phyloP scores from a whole-genome alignment of 2,329 filamentous ascomycete genomes.

The Chrysosporium queenslandicum region DNA sequence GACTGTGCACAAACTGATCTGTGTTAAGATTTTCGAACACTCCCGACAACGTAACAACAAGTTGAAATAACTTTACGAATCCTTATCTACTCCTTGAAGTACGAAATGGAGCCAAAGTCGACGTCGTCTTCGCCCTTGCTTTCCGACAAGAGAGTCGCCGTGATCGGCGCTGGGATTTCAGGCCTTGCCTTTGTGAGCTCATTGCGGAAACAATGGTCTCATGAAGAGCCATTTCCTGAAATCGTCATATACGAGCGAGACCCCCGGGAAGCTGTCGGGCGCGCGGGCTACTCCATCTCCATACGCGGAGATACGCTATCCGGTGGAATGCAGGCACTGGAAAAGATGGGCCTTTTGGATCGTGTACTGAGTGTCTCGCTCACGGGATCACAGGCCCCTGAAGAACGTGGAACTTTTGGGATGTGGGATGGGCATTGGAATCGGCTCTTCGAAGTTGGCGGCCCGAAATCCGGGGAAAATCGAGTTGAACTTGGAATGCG shows the following conservation, averaged over 20 bases:
- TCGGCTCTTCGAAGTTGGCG: conserved; percentile 5
- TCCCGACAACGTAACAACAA: no score
- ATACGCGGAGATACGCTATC: conserved; percentile 20
- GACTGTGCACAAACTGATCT: no score
- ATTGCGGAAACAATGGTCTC: conserved; percentile 33
- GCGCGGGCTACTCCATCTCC: conserved; percentile 23
- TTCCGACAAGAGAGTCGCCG: conserved; percentile 33
- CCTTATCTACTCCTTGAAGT: no score
- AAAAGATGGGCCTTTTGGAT: conserved; percentile 22
- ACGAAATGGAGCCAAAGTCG: background rate
- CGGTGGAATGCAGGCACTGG: conserved; percentile 22
- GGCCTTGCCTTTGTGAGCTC: conserved; percentile 37
- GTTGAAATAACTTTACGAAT: no score
- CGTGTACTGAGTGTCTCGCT: conserved; percentile 16
- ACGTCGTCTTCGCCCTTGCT: background rate
- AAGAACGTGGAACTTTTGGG: conserved; percentile 9
- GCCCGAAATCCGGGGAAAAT: background rate
- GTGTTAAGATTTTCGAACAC: no score
- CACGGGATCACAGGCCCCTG: background rate
- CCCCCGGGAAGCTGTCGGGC: conserved; percentile 21
- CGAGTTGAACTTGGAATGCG: conserved; percentile 14
- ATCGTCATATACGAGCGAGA: conserved; percentile 39
- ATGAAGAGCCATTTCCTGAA: conserved; percentile 24
- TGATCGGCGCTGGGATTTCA: conserved; percentile 39
- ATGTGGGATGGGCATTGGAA: conserved; percentile 13